phyloP scores from a whole-genome alignment of 1,139 yeast species.

The Trichomonascaceae sp. region DNA sequence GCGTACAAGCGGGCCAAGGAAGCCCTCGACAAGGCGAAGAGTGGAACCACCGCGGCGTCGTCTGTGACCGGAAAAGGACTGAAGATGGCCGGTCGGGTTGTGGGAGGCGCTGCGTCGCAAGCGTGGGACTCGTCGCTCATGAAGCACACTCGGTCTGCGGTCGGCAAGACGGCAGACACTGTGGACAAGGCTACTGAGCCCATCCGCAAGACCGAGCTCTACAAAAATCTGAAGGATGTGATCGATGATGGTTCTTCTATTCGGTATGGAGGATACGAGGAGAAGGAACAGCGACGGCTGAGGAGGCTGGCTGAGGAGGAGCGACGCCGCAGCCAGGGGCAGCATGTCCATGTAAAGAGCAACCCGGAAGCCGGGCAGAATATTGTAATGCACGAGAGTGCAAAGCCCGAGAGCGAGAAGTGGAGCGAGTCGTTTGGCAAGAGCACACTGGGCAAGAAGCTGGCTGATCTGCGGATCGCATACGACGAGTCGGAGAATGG shows the following conservation, averaged over 20 bases:
- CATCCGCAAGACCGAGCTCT: constrained; percentile 78
- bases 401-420: constrained; percentile 52
- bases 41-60: constrained; percentile 24
- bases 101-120: constrained; percentile 76
- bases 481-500: constrained; percentile 92
- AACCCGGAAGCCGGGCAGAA: constrained; percentile 81
- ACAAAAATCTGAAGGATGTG: constrained; percentile 78
- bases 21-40: constrained; percentile 72
- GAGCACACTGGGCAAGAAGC: constrained; percentile 54
- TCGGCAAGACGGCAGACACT: constrained; percentile 62
- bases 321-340: constrained; percentile 38
- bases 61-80: constrained; percentile 78
- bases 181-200: constrained; percentile 83
- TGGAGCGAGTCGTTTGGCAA: constrained; percentile 54
- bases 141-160: constrained; percentile 72
- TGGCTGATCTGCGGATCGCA: constrained; percentile 50
- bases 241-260: constrained; percentile 86
- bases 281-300: constrained; percentile 66
- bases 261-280: constrained; percentile 85
- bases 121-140: constrained; percentile 98
- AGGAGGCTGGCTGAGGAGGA: constrained; percentile 39
- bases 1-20: constrained; percentile 89
- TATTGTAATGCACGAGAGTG: constrained; percentile 70
- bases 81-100: constrained; percentile 84
- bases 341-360: constrained; percentile 46